These are phyloP conservation scores for Neurospora sublineolata DNA, from an alignment of 495 filamentous ascomycete species.

Conservation along the genomic window DNA sequence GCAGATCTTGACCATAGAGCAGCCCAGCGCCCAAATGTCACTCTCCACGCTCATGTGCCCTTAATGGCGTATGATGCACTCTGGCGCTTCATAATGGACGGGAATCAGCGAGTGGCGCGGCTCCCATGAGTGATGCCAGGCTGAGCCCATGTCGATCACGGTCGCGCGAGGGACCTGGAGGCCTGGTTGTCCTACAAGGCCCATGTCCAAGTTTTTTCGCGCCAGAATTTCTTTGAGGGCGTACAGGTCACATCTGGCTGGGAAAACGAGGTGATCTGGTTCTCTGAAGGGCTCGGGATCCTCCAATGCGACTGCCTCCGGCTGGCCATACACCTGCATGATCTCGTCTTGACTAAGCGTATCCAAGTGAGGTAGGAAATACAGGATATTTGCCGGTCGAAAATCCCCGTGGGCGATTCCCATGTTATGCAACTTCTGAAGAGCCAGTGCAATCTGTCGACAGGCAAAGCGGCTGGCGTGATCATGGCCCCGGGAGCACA, in stretches of 20 bases:
- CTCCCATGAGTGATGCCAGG: neutral
- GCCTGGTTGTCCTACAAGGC: neutral
- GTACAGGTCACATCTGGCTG: neutral
- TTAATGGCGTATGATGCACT: neutral
- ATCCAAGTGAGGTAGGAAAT: neutral
- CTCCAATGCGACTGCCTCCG: neutral
- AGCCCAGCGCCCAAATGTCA: neutral
- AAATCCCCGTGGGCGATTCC: constrained; percentile 2
- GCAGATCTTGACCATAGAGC: neutral
- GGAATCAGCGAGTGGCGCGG: neutral
- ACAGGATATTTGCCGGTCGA: neutral
- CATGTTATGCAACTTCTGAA: neutral
- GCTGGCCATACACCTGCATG: neutral
- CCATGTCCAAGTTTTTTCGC: neutral
- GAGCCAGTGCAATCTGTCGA: neutral
- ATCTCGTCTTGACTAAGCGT: neutral
- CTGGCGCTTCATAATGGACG: neutral
- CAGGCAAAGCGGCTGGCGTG: neutral
- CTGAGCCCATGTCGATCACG: neutral
- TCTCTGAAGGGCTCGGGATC: neutral
- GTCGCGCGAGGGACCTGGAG: neutral
- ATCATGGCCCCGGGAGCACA: neutral
- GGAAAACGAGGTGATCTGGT: neutral
- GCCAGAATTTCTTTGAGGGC: neutral
- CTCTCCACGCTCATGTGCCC: neutral